These are phyloP conservation scores for Dipodascus albidus DNA, from an alignment of 805 yeast genomes.

Conservation along the genomic window DNA sequence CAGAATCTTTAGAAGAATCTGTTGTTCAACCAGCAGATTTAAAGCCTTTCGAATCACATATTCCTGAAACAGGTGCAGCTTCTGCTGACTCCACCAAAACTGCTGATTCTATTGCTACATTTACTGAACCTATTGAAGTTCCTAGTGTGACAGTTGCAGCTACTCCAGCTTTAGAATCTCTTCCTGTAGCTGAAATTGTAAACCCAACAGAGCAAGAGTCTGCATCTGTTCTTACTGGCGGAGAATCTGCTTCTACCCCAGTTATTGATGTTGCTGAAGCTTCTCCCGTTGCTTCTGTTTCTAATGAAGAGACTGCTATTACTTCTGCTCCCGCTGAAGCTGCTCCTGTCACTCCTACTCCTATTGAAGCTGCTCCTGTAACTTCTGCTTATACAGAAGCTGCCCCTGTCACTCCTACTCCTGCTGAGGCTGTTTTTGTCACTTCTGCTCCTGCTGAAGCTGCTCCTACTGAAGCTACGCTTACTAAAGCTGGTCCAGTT, in stretches of 20 bases:
- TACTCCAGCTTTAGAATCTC: too few relatives aligned
- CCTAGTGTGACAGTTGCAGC: too few relatives aligned
- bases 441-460: background rate
- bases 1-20: background rate
- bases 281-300: slow-evolving; percentile 6
- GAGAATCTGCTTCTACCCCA: slow-evolving; percentile 2
- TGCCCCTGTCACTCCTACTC: background rate
- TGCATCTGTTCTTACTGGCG: too few relatives aligned
- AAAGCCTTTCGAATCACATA: background rate
- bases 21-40: background rate
- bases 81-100: background rate
- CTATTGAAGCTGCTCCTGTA: background rate
- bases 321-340: slow-evolving; percentile 4
- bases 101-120: background rate
- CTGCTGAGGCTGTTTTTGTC: background rate
- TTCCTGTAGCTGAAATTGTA: too few relatives aligned
- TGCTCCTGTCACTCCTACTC: background rate
- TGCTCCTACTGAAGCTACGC: background rate
- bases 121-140: background rate
- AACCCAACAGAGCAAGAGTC: too few relatives aligned
- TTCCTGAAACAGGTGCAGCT: background rate
- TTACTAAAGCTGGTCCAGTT: background rate
- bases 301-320: slow-evolving; percentile 1
- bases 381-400: background rate
- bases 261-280: slow-evolving; percentile 2